Conservation (phyloP, 2,329 filamentous ascomycete genomes). For the Trichoderma sp. region DNA sequence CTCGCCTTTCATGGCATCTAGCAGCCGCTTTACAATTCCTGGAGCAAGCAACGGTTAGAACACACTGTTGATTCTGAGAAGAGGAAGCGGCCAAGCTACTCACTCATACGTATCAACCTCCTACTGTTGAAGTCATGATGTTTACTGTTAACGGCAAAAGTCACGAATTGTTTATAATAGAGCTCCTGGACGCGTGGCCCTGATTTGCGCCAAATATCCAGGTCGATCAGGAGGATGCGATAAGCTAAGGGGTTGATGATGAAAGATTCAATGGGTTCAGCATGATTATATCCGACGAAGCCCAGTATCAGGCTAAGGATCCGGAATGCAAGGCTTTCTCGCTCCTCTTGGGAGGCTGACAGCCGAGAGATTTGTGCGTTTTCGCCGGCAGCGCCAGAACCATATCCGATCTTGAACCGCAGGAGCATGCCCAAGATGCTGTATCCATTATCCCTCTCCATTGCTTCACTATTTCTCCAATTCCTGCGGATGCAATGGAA, state of each 20-base stretch:
- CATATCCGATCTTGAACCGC: slow-evolving; percentile 72
- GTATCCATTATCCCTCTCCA: slow-evolving; percentile 95
- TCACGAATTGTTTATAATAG: slow-evolving; percentile 89
- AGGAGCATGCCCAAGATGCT: slow-evolving; percentile 80
- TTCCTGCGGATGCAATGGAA: slow-evolving; percentile 84
- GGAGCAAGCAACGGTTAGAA: slow-evolving; percentile 22
- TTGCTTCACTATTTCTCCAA: slow-evolving; percentile 97
- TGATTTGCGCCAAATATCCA: slow-evolving; percentile 87
- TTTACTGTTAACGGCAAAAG: slow-evolving; percentile 86
- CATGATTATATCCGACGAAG: slow-evolving; percentile 85
- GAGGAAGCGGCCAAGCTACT: slow-evolving; percentile 35
- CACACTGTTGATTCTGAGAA: not conserved
- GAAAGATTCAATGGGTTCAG: slow-evolving; percentile 79
- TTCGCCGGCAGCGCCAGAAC: slow-evolving; percentile 32
- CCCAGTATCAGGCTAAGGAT: slow-evolving; percentile 74
- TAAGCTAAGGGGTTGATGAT: slow-evolving; percentile 96
- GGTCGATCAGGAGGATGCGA: slow-evolving; percentile 83
- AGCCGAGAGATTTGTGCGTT: slow-evolving; percentile 40
- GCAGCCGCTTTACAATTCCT: slow-evolving; percentile 86
- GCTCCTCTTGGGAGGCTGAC: slow-evolving; percentile 49
- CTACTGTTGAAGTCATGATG: slow-evolving; percentile 90
- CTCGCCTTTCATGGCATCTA: slow-evolving; percentile 88
- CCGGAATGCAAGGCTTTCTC: slow-evolving; percentile 55
- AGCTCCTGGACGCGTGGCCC: slow-evolving; percentile 74
- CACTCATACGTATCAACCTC: slow-evolving; percentile 85